These are phyloP conservation scores for Obba rivulosa DNA, from an alignment of 768 basidiomycete genomes.

Conservation along the genomic window DNA sequence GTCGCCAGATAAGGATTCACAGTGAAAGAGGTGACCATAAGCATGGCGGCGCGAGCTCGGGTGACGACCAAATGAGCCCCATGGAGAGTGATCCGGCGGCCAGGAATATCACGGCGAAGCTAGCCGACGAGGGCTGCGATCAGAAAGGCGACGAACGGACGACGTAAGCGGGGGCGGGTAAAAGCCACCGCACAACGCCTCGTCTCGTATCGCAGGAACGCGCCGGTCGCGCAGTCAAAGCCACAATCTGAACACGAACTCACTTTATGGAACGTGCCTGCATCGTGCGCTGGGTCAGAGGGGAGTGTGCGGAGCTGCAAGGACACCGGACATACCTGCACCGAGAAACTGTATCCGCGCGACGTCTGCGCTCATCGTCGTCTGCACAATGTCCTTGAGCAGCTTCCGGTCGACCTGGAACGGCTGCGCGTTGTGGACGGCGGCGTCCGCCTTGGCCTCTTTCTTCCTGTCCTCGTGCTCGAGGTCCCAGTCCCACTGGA, in stretches of 20 bases:
- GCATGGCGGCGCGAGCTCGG: too few relatives aligned
- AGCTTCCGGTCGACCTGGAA: slow-evolving; percentile 74
- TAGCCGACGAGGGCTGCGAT: too few relatives aligned
- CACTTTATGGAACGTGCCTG: slow-evolving; percentile 82
- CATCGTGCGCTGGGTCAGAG: slow-evolving; percentile 18
- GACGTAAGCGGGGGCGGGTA: too few relatives aligned
- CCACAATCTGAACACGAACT: slow-evolving; percentile 9
- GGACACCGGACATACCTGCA: slow-evolving; percentile 47
- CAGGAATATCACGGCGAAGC: too few relatives aligned
- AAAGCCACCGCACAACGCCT: too few relatives aligned
- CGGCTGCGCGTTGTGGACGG: slow-evolving; percentile 54
- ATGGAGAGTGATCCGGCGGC: too few relatives aligned
- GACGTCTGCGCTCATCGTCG: slow-evolving; percentile 62
- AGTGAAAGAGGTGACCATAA: too few relatives aligned
- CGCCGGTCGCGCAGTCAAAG: background rate
- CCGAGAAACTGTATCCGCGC: slow-evolving; percentile 69
- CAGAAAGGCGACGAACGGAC: too few relatives aligned
- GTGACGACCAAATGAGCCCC: too few relatives aligned
- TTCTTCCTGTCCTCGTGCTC: slow-evolving; percentile 66
- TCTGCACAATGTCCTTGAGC: slow-evolving; percentile 71
- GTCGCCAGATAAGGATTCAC: too few relatives aligned
- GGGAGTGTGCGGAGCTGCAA: slow-evolving; percentile 3
- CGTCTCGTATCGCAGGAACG: background rate
- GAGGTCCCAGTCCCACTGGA: slow-evolving; percentile 67
- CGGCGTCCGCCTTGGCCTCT: slow-evolving; percentile 60